Base-by-base conservation (phyloP, 345 rosid species). In the Erysimum cheiranthoides region DNA sequence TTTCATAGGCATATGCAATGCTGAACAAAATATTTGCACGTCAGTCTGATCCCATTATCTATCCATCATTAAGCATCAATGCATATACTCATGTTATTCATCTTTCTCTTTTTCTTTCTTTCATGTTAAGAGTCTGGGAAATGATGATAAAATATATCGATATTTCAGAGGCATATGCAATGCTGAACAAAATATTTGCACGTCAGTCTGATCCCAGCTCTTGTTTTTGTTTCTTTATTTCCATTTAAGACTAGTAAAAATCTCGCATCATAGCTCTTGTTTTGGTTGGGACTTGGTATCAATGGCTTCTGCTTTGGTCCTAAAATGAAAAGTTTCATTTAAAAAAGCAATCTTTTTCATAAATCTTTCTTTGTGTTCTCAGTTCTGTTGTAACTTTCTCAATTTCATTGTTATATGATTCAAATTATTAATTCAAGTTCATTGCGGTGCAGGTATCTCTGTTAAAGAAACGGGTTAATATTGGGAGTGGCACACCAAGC, bases 401-500 rank as follows among this genome's bases (percentile, higher is more conserved):
- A 57, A 3, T 43, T 34, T 46, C 27, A 27, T 38, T 57, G 50
- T 52, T 71, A 0, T 71, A 57, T 8, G 39, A 52, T 4, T 36
- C 43, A 10, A 32, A 45, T 31, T 40, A 16, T 43, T 62, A 27
- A 76, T 66, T 14, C 31, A 40, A 49, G 8, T 5, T 68, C 12
- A 12, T 71, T 62, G 56, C 16, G 49, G 12, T 85, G 79, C 88
- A 91, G 96, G 89, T 91, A 4, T 60, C 90, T 18, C 68, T 85
- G 18, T 78, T 93, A 70, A 87, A 88, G 84, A 82, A 78, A 43
- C 91, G 96, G 45, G 97, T 89, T 11, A 93, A 91, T 79, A 77
- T 91, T 73, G 96, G 88, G 1, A 81, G 98, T 5, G 98, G 98
- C 57, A 93, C 96, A 65, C 98, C 97, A 54, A 93, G 83, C 85